phyloP scores from a whole-genome alignment of 495 filamentous ascomycete species.

The Neurospora sp. region DNA sequence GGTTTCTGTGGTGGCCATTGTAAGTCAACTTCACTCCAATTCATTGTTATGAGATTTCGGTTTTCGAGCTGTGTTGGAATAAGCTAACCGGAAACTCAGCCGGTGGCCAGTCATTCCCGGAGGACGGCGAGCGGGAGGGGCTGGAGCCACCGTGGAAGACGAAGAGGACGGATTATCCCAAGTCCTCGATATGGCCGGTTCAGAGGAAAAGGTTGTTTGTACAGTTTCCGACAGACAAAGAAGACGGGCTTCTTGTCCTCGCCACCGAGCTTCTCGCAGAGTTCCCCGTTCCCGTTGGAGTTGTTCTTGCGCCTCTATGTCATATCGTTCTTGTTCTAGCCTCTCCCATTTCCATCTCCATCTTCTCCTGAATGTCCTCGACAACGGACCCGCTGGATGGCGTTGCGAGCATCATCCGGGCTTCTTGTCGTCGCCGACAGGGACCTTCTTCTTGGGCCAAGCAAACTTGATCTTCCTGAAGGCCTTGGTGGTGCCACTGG shows the following conservation, averaged over 20 bases:
- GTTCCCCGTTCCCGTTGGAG: constrained; percentile 34
- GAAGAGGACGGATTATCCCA: constrained; percentile 69
- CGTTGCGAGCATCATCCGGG: neutral
- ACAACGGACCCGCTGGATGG: neutral
- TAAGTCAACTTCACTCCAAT: too few relatives aligned
- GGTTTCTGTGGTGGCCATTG: too few relatives aligned
- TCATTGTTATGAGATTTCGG: too few relatives aligned
- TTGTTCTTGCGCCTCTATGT: too few relatives aligned
- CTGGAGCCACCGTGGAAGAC: constrained; percentile 96
- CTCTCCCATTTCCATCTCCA: constrained; percentile 47
- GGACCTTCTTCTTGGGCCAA: constrained; percentile 59
- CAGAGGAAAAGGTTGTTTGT: too few relatives aligned
- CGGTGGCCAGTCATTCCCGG: neutral
- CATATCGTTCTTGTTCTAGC: too few relatives aligned
- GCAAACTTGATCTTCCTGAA: constrained; percentile 71
- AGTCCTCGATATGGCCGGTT: too few relatives aligned
- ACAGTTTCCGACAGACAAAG: constrained; percentile 51
- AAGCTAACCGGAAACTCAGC: too few relatives aligned
- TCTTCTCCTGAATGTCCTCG: neutral
- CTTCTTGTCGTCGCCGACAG: neutral
- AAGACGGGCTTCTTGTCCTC: constrained; percentile 77
- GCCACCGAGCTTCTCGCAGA: constrained; percentile 24
- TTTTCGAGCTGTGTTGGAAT: too few relatives aligned
- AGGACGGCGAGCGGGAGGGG: constrained; percentile 23
- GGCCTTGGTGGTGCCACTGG: constrained; percentile 75